Base-by-base conservation (phyloP, 129 eudicot species). In the carrot (Daucus carota) region DNA sequence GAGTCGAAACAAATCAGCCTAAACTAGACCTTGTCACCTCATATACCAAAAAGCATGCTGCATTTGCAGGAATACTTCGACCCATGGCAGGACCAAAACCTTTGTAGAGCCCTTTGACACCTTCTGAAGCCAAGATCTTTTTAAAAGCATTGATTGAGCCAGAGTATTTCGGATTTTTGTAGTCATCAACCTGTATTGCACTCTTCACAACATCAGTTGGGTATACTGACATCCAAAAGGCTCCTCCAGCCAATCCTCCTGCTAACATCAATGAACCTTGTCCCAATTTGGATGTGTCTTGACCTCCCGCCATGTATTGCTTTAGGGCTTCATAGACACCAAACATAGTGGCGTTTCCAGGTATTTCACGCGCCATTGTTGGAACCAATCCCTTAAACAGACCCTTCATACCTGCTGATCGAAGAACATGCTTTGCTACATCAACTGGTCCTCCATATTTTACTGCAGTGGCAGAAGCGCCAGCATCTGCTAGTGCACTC, bases 61-160 rank as follows among this genome's bases (percentile, higher is more conserved):
- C 98, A 77, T 93, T 93, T 32, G 98, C 97, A 4, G 98, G 97
- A 52, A 93, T 84, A 76, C 98, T 93, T 42, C 98, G 91, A 2
- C 77, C 93, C 98, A 93, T 93, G 46, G 97, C 98, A 38, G 98
- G 98, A 52, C 98, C 98, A 31, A 90, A 93, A 32, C 98, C 98
- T 78, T 91, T 93, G 82, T 93, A 93, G 24, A 91, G 78, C 38
- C 98, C 98, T 32, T 89, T 87, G 47, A 86, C 80, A 28, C 98
- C 98, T 74, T 93, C 98, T 2, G 96, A 8, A 52, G 81, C 86
- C 79, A 91, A 68, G 57, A 89, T 93, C 85, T 89, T 93, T 63
- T 72, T 89, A 29, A 89, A 87, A 36, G 98, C 98, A 73, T 93
- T 89, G 26, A 93, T 74, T 1, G 90, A 84, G 20, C 98, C 97